Conservation (phyloP, 805 yeast genomes). For the Yarrowia divulgata region DNA sequence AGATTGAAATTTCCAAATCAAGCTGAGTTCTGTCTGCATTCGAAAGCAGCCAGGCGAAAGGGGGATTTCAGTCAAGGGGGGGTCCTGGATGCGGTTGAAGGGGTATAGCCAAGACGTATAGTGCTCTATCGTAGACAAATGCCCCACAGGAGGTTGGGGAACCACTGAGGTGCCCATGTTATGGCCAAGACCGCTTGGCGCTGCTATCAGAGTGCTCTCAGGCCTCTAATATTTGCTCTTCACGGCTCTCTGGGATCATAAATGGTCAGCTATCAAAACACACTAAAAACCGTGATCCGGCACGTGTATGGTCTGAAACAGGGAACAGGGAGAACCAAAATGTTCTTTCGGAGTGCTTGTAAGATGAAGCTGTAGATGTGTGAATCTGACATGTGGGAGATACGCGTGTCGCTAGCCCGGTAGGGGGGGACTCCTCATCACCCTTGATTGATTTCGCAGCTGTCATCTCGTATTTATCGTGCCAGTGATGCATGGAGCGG, state of each 20-base stretch:
- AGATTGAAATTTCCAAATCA: conserved; percentile 2
- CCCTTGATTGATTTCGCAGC: too few relatives aligned
- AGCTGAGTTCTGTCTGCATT: conserved; percentile 13
- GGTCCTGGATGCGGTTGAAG: not conserved
- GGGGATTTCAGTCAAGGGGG: not conserved
- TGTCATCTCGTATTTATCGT: too few relatives aligned
- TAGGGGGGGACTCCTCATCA: too few relatives aligned
- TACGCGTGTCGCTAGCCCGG: too few relatives aligned
- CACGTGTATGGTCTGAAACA: not conserved
- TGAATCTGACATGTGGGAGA: too few relatives aligned
- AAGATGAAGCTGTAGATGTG: too few relatives aligned
- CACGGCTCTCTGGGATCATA: not conserved
- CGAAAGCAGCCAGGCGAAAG: not conserved
- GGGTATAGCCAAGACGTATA: not conserved
- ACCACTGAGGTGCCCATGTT: not conserved
- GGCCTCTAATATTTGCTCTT: not conserved
- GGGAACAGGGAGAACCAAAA: not conserved
- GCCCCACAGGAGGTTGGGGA: not conserved
- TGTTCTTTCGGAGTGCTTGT: too few relatives aligned
- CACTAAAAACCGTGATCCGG: not conserved
- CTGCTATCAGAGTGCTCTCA: not conserved
- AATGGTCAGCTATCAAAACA: conserved; percentile 3
- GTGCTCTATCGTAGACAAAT: not conserved
- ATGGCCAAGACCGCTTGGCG: not conserved
- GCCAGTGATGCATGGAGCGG: too few relatives aligned